A percentile compares a stretch with the other conserved stretches of the same genome.
These are phyloP conservation scores for Juglanconis juglandina DNA, from an alignment of 2,329 filamentous ascomycete genomes.

Conservation along the genomic window DNA sequence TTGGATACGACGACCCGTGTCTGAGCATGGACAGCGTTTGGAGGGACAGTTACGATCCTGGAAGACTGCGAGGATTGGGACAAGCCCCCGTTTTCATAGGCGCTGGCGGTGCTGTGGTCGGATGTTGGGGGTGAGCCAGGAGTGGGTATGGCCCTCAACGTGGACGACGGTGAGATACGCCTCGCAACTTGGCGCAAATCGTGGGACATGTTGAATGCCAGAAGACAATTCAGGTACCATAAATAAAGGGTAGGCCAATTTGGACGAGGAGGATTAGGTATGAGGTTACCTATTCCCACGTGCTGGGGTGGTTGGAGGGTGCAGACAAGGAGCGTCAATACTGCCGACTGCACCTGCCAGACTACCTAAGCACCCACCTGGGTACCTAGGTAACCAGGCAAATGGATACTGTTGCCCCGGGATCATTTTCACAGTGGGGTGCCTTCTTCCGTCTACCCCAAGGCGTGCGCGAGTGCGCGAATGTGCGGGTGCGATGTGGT, in stretches of 20 bases:
- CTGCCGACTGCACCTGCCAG: too few species aligned
- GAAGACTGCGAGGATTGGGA: conserved; percentile 1
- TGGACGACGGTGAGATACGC: not conserved
- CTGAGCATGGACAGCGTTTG: conserved; percentile 7
- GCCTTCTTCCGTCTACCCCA: not conserved
- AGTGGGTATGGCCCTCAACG: not conserved
- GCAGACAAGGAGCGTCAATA: too few species aligned
- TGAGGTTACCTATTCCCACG: too few species aligned
- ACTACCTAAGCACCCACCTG: too few species aligned
- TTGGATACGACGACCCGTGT: conserved; percentile 40
- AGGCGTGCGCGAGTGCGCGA: not conserved
- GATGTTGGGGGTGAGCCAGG: not conserved
- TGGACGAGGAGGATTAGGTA: too few species aligned
- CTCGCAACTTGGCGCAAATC: too few species aligned
- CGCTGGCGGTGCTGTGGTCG: not conserved
- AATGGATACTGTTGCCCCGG: too few species aligned
- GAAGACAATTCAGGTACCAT: too few species aligned
- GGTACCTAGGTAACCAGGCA: too few species aligned
- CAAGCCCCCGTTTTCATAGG: not conserved
- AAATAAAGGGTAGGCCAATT: too few species aligned
- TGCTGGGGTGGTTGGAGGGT: too few species aligned
- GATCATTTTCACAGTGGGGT: not conserved
- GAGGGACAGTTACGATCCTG: not conserved
- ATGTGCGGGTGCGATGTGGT: not conserved
- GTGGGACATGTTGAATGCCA: too few species aligned